Base-by-base conservation (phyloP, 768 basidiomycete species). In the Pulveroboletus sp. region DNA sequence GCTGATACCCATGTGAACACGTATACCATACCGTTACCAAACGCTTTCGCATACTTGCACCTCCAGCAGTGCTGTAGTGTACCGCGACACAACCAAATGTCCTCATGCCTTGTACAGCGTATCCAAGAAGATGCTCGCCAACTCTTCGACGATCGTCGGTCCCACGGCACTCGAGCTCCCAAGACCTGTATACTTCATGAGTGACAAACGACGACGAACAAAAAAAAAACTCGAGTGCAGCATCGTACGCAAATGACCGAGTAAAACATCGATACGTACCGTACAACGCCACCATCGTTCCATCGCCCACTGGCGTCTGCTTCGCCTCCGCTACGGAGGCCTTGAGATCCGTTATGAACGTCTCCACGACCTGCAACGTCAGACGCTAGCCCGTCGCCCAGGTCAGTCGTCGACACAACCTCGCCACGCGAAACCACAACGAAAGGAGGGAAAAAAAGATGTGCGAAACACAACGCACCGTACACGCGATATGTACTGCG, bases 401-500 rank as follows among this genome's bases (percentile, higher is more conserved):
- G 11, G 36, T 55, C 35, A n/a, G n/a, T 28, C 30, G 10, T 53
- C 15, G 48, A 6, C 10, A 37, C 28, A 11, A 10, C 30, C 14
- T 17, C 13, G 8, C 6, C 24, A 30, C 28, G 24, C 17, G 28
- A 21, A 42, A n/a, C 26, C 26, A 40, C 14, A 14, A 24, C 39
- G n/a, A 13, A 8, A n/a, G 1, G 13, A 30, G n/a, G 10, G 6
- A 10, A 8, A 24, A 21, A 24, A 18, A 14, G 18, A 35, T 9
- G 28, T 13, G 24, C n/a, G 6, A 6, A 26, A 32, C 24, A 21
- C 26, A 8, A 61, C 87, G 59, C 60, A 95, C 92, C 59, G 95
- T 99, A 69, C 86, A 88, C 32, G 93, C 93, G 57, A 98, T 89
- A 69, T 99, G 96, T 38, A 97, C 76, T 8, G 86, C 93, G 10